Conservation (phyloP, 805 yeast species). For the Debaryomyces maramus region DNA sequence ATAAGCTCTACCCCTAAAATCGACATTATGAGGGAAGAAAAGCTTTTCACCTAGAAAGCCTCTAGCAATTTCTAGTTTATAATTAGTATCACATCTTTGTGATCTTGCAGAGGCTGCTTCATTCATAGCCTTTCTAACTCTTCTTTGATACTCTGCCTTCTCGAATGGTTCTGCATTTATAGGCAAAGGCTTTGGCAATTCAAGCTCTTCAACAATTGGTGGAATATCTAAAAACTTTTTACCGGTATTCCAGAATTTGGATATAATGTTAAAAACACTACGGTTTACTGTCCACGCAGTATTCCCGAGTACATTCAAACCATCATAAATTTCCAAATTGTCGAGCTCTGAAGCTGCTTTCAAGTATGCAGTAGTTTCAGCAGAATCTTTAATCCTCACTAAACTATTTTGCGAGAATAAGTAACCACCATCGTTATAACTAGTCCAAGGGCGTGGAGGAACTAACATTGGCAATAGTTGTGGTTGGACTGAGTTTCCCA, state of each 20-base stretch:
- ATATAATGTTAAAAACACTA: conserved; percentile 63
- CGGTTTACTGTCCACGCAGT: conserved; percentile 93
- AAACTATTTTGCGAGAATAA: conserved; percentile 60
- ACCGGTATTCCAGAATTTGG: conserved; percentile 86
- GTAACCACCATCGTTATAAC: conserved; percentile 84
- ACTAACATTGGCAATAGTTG: conserved; percentile 91
- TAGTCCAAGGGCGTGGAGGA: conserved; percentile 85
- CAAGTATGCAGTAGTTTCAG: conserved; percentile 87
- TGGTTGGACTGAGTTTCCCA: conserved; percentile 71
- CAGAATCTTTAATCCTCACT: conserved; percentile 78
- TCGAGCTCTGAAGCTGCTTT: conserved; percentile 77
- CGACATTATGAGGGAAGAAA: conserved; percentile 78
- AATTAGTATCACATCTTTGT: conserved; percentile 89
- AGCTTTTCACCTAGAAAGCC: conserved; percentile 78
- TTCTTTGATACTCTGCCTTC: conserved; percentile 65
- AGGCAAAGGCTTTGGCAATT: conserved; percentile 53
- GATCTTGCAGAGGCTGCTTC: conserved; percentile 72
- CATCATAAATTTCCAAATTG: conserved; percentile 67
- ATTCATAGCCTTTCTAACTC: conserved; percentile 56
- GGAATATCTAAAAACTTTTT: conserved; percentile 73
- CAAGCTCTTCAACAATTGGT: conserved; percentile 44
- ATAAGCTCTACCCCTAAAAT: conserved; percentile 82
- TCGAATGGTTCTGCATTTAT: conserved; percentile 69
- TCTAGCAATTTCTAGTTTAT: conserved; percentile 91
- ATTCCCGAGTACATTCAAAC: conserved; percentile 80